These are phyloP conservation scores for Beauveria medogensis DNA, from an alignment of 2,329 filamentous ascomycete species.

Conservation along the genomic window DNA sequence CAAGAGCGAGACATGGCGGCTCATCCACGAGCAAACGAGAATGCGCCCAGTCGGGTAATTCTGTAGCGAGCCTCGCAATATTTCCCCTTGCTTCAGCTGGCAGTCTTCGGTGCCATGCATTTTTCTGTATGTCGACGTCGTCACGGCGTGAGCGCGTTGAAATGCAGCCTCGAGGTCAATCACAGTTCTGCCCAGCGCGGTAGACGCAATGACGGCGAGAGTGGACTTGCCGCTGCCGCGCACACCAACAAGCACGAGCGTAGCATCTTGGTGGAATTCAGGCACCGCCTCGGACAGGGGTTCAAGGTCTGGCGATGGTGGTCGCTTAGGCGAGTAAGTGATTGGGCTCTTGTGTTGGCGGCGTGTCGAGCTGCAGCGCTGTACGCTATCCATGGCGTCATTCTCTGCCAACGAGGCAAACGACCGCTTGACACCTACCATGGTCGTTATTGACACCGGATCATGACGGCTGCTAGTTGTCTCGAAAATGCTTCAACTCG, in stretches of 20 bases:
- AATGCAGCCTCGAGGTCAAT: constrained; percentile 64
- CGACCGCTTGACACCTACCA: constrained; percentile 34
- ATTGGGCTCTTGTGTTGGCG: not conserved
- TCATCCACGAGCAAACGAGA: constrained; percentile 66
- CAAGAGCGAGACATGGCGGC: constrained; percentile 51
- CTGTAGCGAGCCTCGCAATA: constrained; percentile 52
- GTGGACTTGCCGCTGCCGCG: constrained; percentile 70
- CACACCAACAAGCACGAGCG: constrained; percentile 65
- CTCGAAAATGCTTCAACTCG: not conserved
- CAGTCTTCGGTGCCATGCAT: constrained; percentile 54
- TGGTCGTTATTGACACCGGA: constrained; percentile 16
- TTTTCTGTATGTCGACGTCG: constrained; percentile 56
- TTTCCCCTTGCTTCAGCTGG: constrained; percentile 52
- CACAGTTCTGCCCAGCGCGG: constrained; percentile 58
- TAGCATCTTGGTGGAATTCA: constrained; percentile 52
- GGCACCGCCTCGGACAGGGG: constrained; percentile 22
- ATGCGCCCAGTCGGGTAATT: constrained; percentile 54
- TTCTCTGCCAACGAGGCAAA: constrained; percentile 26
- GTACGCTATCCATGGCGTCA: constrained; percentile 14
- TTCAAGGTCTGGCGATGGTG: constrained; percentile 19
- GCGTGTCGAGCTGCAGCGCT: not conserved
- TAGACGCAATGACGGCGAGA: constrained; percentile 65
- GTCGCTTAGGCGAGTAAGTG: constrained; percentile 15
- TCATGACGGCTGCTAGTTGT: not conserved
- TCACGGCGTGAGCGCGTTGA: constrained; percentile 52